phyloP scores from a whole-genome alignment of 2,329 filamentous ascomycete species.

The Huntiella abstrusa region DNA sequence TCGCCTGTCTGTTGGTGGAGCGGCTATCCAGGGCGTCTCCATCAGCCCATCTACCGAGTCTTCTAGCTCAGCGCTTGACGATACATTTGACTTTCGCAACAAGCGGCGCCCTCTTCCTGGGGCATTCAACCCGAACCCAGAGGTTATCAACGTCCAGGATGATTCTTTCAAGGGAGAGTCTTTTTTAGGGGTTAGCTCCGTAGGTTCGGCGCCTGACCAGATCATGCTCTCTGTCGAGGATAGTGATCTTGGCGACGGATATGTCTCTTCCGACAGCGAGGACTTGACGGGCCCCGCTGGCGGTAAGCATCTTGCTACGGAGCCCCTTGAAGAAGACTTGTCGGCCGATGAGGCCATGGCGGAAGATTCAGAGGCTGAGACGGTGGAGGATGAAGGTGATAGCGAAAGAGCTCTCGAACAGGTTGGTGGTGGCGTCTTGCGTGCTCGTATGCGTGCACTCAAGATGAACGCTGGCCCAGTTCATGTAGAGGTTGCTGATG shows the following conservation, averaged over 20 bases:
- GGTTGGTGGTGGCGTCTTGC: constrained; percentile 39
- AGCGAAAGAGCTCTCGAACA: constrained; percentile 25
- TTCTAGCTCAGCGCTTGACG: constrained; percentile 22
- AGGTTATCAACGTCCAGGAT: constrained; percentile 13
- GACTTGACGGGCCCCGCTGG: constrained; percentile 64
- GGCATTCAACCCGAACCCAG: constrained; percentile 37
- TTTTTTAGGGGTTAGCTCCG: constrained; percentile 90
- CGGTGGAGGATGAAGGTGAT: constrained; percentile 19
- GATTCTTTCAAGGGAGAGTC: constrained; percentile 29
- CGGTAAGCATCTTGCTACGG: constrained; percentile 55
- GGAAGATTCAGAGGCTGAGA: constrained; percentile 12
- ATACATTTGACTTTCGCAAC: constrained; percentile 37
- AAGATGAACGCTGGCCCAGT: constrained; percentile 40
- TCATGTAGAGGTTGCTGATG: constrained; percentile 42
- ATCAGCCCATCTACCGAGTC: constrained; percentile 12
- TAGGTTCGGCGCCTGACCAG: constrained; percentile 52
- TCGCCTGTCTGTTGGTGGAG: not conserved
- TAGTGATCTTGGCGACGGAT: constrained; percentile 50
- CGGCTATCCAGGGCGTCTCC: not conserved
- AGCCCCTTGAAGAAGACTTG: constrained; percentile 30
- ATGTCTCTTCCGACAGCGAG: constrained; percentile 52
- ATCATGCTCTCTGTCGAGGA: constrained; percentile 42
- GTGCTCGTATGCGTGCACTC: constrained; percentile 43
- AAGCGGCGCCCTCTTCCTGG: constrained; percentile 46
- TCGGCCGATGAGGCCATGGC: constrained; percentile 9